Evolutionary conservation across 352 stramenopile genomes (phyloP).

Genomic region (Phytopythium litorale): DNA sequence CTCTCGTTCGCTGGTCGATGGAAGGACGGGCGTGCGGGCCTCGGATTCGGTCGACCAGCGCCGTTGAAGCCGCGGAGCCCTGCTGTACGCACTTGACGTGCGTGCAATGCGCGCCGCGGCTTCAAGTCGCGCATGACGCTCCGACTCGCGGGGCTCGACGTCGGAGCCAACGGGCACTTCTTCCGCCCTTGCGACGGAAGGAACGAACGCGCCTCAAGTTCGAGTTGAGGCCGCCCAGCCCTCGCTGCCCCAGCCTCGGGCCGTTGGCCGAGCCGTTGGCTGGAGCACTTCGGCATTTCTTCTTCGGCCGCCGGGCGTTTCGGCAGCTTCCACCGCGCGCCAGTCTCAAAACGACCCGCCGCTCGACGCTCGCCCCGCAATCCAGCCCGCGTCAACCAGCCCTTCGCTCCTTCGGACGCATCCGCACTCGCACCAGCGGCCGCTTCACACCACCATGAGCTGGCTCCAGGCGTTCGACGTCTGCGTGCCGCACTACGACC

Average conservation of each 20-base stretch:
- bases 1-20: neutral
- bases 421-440: neutral
- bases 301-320: constrained; percentile 1
- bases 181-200: neutral
- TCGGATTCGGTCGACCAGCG: neutral
- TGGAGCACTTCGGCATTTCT: constrained; percentile 1
- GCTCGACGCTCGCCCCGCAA: neutral
- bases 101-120: neutral
- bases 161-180: neutral
- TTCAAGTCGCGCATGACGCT: constrained; percentile 1
- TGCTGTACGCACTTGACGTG: neutral
- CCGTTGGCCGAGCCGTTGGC: neutral
- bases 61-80: neutral
- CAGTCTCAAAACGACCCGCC: constrained; percentile 1
- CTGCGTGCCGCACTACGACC: constrained; percentile 39
- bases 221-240: neutral
- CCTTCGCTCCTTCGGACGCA: neutral
- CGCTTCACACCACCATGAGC: constrained; percentile 28
- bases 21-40: neutral
- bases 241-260: neutral
- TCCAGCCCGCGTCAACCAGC: neutral
- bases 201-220: neutral
- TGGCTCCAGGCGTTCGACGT: constrained; percentile 54
- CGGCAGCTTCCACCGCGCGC: neutral
- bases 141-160: neutral